Conservation (phyloP, 352 stramenopile genomes). For the Globisporangium cystogenes region DNA sequence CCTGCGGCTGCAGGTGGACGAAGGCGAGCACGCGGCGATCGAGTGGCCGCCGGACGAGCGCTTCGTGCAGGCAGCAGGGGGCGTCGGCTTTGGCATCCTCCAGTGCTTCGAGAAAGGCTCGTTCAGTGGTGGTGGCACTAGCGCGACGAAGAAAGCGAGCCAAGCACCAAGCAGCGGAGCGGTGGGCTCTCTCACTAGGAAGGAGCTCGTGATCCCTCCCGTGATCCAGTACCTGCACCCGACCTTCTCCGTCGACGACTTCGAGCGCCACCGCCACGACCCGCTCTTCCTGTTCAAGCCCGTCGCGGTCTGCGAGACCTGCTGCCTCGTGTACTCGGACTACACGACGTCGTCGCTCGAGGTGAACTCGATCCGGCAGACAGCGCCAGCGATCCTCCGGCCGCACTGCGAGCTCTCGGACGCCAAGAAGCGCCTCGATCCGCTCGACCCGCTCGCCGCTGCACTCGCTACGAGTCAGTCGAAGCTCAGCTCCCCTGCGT, state of each 20-base stretch:
- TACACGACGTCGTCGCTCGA: constrained; percentile 72
- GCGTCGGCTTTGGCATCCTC: constrained; percentile 91
- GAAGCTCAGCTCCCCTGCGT: not conserved
- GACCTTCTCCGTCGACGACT: constrained; percentile 76
- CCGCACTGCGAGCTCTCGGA: constrained; percentile 50
- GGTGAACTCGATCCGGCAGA: constrained; percentile 56
- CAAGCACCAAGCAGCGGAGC: not conserved
- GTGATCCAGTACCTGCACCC: constrained; percentile 91
- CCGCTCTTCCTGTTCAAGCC: constrained; percentile 94
- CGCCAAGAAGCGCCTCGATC: constrained; percentile 32
- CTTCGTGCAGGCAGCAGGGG: constrained; percentile 86
- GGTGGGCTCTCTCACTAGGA: constrained; percentile 11
- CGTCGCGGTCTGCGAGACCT: constrained; percentile 88
- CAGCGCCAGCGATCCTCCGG: constrained; percentile 58
- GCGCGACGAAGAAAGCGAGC: constrained; percentile 13
- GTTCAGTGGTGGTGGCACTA: constrained; percentile 1
- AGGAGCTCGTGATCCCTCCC: constrained; percentile 86
- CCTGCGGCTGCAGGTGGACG: constrained; percentile 35
- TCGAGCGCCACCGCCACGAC: constrained; percentile 86
- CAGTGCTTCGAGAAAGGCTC: constrained; percentile 28
- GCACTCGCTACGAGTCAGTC: constrained; percentile 5
- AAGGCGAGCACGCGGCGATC: constrained; percentile 43
- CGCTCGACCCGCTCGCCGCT: constrained; percentile 25
- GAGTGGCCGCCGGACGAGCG: constrained; percentile 88
- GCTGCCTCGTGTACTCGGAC: constrained; percentile 93